Percentiles rank a stretch among this genome's conserved stretches.
These are phyloP conservation scores for Diaporthe batatas DNA, from an alignment of 2,329 filamentous ascomycete species.

Conservation along the genomic window DNA sequence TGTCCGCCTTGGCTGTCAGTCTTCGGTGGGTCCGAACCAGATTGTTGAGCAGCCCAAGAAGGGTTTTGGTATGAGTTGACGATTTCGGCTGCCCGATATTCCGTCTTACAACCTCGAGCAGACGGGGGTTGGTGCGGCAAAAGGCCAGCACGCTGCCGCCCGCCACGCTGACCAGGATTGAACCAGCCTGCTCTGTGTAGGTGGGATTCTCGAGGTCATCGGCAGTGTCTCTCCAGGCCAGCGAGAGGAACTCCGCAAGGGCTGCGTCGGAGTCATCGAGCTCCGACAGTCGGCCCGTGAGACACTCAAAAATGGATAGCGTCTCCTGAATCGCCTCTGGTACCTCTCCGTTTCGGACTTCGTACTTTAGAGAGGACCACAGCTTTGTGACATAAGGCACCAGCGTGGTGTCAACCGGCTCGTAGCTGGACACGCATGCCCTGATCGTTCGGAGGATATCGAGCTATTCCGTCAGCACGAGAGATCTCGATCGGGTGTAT, in stretches of 20 bases:
- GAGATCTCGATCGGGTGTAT: not conserved
- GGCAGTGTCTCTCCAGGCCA: slow-evolving; percentile 66
- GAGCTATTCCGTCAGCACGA: slow-evolving; percentile 51
- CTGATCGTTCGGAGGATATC: slow-evolving; percentile 69
- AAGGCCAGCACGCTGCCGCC: slow-evolving; percentile 64
- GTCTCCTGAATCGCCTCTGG: slow-evolving; percentile 70
- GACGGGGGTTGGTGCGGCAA: slow-evolving; percentile 59
- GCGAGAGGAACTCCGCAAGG: slow-evolving; percentile 61
- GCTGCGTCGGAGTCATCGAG: slow-evolving; percentile 45
- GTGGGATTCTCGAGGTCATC: slow-evolving; percentile 64
- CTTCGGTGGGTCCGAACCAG: slow-evolving; percentile 52
- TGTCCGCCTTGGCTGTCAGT: slow-evolving; percentile 38
- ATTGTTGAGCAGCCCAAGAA: slow-evolving; percentile 65
- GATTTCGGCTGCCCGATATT: slow-evolving; percentile 66
- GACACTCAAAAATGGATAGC: slow-evolving; percentile 65
- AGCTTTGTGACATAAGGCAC: slow-evolving; percentile 64
- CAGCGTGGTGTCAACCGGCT: slow-evolving; percentile 60
- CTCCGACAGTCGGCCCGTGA: slow-evolving; percentile 55
- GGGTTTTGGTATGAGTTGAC: slow-evolving; percentile 63
- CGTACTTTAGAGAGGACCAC: slow-evolving; percentile 73
- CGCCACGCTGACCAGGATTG: slow-evolving; percentile 40
- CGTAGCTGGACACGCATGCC: slow-evolving; percentile 65
- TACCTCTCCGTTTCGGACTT: slow-evolving; percentile 72
- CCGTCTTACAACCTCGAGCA: slow-evolving; percentile 62
- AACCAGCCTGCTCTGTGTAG: slow-evolving; percentile 62